phyloP scores from a whole-genome alignment of 352 stramenopile species.

The Phytophthora pisi region DNA sequence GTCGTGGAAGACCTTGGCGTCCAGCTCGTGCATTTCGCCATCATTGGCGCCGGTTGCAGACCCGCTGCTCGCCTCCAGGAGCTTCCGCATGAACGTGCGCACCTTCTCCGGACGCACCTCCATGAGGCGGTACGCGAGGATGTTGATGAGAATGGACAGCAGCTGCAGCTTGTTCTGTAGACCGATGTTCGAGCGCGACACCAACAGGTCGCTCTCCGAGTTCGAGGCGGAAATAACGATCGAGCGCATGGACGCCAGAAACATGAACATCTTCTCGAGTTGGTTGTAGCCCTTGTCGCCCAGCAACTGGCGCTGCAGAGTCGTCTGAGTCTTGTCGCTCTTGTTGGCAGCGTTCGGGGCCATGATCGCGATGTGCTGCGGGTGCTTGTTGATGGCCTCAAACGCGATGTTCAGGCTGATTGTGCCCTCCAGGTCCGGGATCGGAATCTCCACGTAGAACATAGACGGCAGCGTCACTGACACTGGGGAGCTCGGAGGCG shows the following conservation, averaged over 20 bases:
- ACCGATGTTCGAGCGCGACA: conserved; percentile 68
- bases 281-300: conserved; percentile 90
- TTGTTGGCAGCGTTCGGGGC: conserved; percentile 28
- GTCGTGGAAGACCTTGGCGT: conserved; percentile 45
- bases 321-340: conserved; percentile 37
- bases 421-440: conserved; percentile 67
- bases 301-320: conserved; percentile 71
- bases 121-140: conserved; percentile 79
- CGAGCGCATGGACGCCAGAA: conserved; percentile 79
- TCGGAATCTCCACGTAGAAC: conserved; percentile 86
- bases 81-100: conserved; percentile 58
- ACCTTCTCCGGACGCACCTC: conserved; percentile 59
- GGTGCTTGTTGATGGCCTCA: conserved; percentile 74
- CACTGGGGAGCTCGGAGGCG: conserved; percentile 48
- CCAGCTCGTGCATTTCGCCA: conserved; percentile 45
- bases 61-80: conserved; percentile 45
- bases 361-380: conserved; percentile 85
- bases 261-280: conserved; percentile 87
- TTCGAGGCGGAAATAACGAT: conserved; percentile 62
- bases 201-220: conserved; percentile 25
- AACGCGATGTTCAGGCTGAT: conserved; percentile 88
- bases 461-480: conserved; percentile 66
- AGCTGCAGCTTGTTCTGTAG: conserved; percentile 87
- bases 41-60: conserved; percentile 25
- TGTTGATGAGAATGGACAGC: conserved; percentile 85